Conservation (phyloP, 495 filamentous ascomycete species). For the Platismatia glauca region DNA sequence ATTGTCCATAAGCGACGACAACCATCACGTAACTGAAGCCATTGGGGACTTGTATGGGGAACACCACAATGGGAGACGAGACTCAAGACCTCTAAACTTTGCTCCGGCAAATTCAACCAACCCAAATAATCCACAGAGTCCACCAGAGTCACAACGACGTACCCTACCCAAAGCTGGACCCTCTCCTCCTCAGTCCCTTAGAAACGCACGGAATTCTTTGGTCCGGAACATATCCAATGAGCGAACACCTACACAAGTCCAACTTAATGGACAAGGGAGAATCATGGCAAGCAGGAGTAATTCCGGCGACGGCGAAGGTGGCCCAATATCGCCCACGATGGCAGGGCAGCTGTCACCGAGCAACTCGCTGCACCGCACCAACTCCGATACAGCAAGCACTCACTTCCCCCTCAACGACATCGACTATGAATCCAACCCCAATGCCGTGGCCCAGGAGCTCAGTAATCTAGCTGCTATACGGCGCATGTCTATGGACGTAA, state of each 20-base stretch:
- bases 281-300: constrained; percentile 32
- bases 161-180: constrained; percentile 37
- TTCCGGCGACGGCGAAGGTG: constrained; percentile 42
- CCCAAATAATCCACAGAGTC: constrained; percentile 29
- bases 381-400: constrained; percentile 59
- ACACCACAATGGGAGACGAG: constrained; percentile 55
- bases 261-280: constrained; percentile 40
- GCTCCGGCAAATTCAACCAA: constrained; percentile 46
- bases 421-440: constrained; percentile 82
- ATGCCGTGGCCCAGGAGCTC: constrained; percentile 87
- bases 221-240: constrained; percentile 18
- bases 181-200: constrained; percentile 33
- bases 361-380: constrained; percentile 49
- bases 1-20: constrained; percentile 67
- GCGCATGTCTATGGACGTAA: constrained; percentile 98
- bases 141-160: constrained; percentile 20
- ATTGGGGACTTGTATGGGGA: constrained; percentile 95
- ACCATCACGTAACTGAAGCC: constrained; percentile 95
- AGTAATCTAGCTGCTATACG: constrained; percentile 92
- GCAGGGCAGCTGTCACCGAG: constrained; percentile 46
- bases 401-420: constrained; percentile 85
- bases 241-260: constrained; percentile 24
- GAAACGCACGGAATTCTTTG: constrained; percentile 17
- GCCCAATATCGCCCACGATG: constrained; percentile 46
- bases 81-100: constrained; percentile 57